These are phyloP conservation scores for Pseudocohnilembus persalinus DNA, from an alignment of 169 alveolate species.

Conservation along the genomic window DNA sequence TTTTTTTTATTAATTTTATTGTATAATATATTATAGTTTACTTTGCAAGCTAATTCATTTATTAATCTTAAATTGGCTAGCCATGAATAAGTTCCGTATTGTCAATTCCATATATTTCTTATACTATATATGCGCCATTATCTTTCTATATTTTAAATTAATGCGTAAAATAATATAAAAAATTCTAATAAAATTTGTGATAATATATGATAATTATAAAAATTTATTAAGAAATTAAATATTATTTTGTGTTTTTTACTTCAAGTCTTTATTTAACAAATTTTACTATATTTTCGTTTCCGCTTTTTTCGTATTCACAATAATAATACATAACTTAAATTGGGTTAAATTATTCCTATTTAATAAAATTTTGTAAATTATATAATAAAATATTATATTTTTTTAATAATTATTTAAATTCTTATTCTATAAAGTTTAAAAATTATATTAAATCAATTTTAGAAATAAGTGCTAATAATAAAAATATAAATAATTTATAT, in stretches of 20 bases:
- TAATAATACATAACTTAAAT: neutral
- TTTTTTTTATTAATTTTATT: neutral
- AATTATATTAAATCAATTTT: too few relatives aligned
- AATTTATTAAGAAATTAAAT: too few relatives aligned
- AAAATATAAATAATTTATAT: too few relatives aligned
- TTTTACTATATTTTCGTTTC: too few relatives aligned
- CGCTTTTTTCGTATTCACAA: neutral
- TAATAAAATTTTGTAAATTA: too few relatives aligned
- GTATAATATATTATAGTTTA: neutral
- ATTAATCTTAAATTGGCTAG: neutral
- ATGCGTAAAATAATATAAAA: too few relatives aligned
- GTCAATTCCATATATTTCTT: slow-evolving; percentile 25
- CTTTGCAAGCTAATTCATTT: slow-evolving; percentile 17
- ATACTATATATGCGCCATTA: slow-evolving; percentile 8
- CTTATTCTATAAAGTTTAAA: too few relatives aligned
- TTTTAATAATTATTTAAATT: too few relatives aligned
- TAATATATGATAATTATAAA: too few relatives aligned
- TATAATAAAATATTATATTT: too few relatives aligned
- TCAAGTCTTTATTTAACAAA: neutral
- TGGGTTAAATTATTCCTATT: neutral
- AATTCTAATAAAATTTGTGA: too few relatives aligned
- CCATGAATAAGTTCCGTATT: slow-evolving; percentile 13
- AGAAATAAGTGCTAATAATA: too few relatives aligned
- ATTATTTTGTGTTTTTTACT: neutral
- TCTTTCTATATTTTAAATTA: neutral